Evolutionary conservation across 1,284 basidiomycete genomes (phyloP).

Genomic region (Trichosporon asahii): DNA sequence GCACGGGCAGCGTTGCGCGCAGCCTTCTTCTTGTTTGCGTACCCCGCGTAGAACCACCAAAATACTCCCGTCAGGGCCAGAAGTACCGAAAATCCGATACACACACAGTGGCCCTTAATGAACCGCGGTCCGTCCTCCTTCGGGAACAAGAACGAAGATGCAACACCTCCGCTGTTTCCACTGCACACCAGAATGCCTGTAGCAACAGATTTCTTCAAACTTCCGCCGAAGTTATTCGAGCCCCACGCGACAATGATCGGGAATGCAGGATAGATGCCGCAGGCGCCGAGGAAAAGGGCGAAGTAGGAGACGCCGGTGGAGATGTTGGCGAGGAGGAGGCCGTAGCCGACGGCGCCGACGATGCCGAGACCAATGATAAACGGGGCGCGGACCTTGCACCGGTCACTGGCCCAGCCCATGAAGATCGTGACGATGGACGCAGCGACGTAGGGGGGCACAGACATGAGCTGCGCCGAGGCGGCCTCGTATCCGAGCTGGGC

Average conservation of each 20-base stretch:
- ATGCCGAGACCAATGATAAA: constrained; percentile 45
- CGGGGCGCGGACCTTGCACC: constrained; percentile 38
- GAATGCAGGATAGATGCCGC: constrained; percentile 59
- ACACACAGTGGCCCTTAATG: constrained; percentile 36
- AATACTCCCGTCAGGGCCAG: constrained; percentile 24
- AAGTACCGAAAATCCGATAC: constrained; percentile 27
- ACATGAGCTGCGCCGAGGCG: constrained; percentile 63
- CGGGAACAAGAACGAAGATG: constrained; percentile 55
- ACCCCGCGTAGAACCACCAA: constrained; percentile 29
- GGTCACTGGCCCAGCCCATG: constrained; percentile 44
- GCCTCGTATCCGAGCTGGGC: constrained; percentile 59
- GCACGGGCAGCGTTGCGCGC: constrained; percentile 28
- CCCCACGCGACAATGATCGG: constrained; percentile 61
- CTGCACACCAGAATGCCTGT: constrained; percentile 59
- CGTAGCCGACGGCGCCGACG: constrained; percentile 36
- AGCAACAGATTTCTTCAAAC: constrained; percentile 55
- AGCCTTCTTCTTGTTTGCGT: constrained; percentile 30
- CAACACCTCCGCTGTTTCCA: constrained; percentile 58
- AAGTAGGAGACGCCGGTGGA: constrained; percentile 55
- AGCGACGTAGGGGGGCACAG: constrained; percentile 36
- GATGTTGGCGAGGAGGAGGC: constrained; percentile 33
- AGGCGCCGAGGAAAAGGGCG: constrained; percentile 58
- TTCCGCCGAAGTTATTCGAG: constrained; percentile 59
- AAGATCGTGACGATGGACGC: constrained; percentile 39
- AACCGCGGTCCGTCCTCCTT: constrained; percentile 29